Conservation (phyloP, 306 rosid genomes). For the Abrus pulchellus region DNA sequence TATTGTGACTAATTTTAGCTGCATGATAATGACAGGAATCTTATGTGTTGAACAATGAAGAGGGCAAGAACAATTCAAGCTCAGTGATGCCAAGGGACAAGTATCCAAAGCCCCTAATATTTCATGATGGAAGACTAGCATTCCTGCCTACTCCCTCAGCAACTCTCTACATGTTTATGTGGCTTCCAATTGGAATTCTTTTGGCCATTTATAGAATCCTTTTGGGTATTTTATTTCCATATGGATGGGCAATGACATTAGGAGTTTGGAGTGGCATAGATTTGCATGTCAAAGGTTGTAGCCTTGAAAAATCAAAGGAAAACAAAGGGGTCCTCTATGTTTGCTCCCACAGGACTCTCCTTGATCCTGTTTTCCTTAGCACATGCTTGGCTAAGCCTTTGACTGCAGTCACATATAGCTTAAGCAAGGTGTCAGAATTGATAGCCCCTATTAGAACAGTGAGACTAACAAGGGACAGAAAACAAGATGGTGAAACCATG, state of each 20-base stretch:
- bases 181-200: constrained; percentile 77
- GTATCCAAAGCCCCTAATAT: constrained; percentile 83
- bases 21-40: constrained; percentile 70
- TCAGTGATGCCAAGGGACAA: constrained; percentile 61
- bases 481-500: constrained; percentile 77
- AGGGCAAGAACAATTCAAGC: constrained; percentile 37
- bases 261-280: constrained; percentile 62
- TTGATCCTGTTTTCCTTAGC: constrained; percentile 85
- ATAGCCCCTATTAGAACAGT: constrained; percentile 44
- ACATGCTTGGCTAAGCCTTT: constrained; percentile 61
- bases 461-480: constrained; percentile 69
- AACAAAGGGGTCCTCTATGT: constrained; percentile 76
- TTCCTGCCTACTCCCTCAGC: constrained; percentile 88
- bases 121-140: constrained; percentile 93
- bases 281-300: constrained; percentile 49
- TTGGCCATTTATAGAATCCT: constrained; percentile 75
- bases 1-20: constrained; percentile 19
- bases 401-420: constrained; percentile 83
- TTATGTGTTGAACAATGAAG: constrained; percentile 71
- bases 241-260: constrained; percentile 49
- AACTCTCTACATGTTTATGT: constrained; percentile 75
- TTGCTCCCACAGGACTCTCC: constrained; percentile 78
- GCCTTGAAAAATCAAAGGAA: constrained; percentile 22
- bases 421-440: constrained; percentile 49
- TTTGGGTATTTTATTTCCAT: constrained; percentile 72